Evolutionary conservation across 108 stramenopile species (phyloP).

Genomic region (Skeletonema grethae): DNA sequence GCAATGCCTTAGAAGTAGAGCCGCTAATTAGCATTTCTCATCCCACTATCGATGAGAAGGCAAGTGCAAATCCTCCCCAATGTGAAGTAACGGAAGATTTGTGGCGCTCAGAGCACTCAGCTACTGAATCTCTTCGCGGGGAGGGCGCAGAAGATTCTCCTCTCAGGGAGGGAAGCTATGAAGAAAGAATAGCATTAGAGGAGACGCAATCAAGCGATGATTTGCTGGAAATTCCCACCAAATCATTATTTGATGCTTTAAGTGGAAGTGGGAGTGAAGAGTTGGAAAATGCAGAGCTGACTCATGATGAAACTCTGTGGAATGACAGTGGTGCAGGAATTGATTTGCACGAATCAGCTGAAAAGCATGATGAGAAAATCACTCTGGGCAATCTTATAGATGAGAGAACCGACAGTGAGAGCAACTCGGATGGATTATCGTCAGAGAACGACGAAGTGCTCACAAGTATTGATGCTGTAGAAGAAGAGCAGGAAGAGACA

Average conservation of each 20-base stretch:
- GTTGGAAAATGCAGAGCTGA: neutral
- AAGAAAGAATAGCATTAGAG: neutral
- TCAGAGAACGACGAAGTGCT: neutral
- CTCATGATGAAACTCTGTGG: neutral
- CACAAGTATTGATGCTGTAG: neutral
- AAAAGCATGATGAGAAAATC: neutral
- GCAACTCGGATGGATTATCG: neutral
- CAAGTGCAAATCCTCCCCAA: neutral
- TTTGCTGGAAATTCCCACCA: neutral
- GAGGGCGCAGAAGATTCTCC: neutral
- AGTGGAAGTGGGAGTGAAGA: constrained; percentile 5
- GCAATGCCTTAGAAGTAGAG: too few species aligned
- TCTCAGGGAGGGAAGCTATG: neutral
- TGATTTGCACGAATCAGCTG: neutral
- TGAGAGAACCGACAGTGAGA: neutral
- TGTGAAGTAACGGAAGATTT: neutral
- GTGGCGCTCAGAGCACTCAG: neutral
- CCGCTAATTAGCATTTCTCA: too few species aligned
- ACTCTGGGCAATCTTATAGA: neutral
- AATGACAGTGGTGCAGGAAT: neutral
- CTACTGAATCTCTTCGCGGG: neutral
- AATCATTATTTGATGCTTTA: neutral
- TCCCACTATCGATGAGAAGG: neutral
- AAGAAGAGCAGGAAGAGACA: neutral
- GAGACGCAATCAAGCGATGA: neutral